Conservation (phyloP, 345 rosid genomes). For the Iberis pinnata region DNA sequence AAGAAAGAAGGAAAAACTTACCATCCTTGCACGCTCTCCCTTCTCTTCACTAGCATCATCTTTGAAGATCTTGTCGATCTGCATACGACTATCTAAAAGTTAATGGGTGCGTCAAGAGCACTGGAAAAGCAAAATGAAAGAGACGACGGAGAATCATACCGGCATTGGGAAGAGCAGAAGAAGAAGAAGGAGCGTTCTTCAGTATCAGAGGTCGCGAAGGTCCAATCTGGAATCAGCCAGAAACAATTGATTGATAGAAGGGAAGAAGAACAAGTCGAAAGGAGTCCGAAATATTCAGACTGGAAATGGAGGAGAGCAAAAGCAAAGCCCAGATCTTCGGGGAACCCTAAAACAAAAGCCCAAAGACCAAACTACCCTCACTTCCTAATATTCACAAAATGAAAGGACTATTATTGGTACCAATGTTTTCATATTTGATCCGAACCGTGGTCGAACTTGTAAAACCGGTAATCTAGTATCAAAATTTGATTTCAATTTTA, state of each 20-base stretch:
- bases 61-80: conserved; percentile 70
- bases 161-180: conserved; percentile 27
- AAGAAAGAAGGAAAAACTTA: conserved; percentile 24
- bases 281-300: too few relatives aligned
- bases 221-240: too few relatives aligned
- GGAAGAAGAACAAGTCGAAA: background rate
- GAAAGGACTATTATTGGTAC: too few relatives aligned
- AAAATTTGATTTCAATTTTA: too few relatives aligned
- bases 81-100: background rate
- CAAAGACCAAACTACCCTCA: conserved; percentile 20
- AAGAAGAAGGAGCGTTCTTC: background rate
- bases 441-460: too few relatives aligned
- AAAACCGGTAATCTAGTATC: too few relatives aligned
- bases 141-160: conserved; percentile 19
- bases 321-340: conserved; percentile 17
- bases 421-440: too few relatives aligned
- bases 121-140: background rate
- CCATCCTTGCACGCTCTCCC: conserved; percentile 96
- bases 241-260: background rate
- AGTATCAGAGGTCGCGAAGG: conserved; percentile 2
- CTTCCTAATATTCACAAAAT: too few relatives aligned
- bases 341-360: conserved; percentile 22
- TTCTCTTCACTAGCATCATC: conserved; percentile 95
- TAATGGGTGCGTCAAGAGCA: background rate
- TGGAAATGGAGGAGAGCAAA: conserved; percentile 15